Percentiles rank a stretch among this genome's conserved stretches.
Evolutionary conservation across 1,284 basidiomycete genomes (phyloP).

Genomic region (Ustilago loliicola): DNA sequence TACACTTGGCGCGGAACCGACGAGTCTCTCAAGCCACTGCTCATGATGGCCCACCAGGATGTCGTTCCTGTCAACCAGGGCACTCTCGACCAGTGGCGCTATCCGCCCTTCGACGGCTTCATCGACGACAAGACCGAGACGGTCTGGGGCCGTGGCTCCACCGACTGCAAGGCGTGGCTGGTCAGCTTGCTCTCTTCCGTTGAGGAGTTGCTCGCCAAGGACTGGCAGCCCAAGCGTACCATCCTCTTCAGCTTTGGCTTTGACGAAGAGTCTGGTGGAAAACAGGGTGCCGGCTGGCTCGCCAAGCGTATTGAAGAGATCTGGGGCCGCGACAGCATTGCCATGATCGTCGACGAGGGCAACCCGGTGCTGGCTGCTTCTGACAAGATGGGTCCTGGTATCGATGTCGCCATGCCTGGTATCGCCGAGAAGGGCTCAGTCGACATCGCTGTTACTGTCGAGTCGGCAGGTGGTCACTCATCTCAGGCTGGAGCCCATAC

Average conservation of each 20-base stretch:
- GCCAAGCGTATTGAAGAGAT: slow-evolving; percentile 50
- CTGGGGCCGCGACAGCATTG: slow-evolving; percentile 59
- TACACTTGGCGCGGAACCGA: slow-evolving; percentile 78
- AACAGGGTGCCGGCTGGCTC: slow-evolving; percentile 63
- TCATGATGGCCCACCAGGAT: slow-evolving; percentile 75
- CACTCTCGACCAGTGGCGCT: slow-evolving; percentile 73
- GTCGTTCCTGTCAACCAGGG: slow-evolving; percentile 74
- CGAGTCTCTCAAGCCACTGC: slow-evolving; percentile 76
- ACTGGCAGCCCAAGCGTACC: slow-evolving; percentile 71
- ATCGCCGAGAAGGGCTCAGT: slow-evolving; percentile 79
- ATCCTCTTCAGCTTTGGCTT: slow-evolving; percentile 79
- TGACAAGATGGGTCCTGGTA: slow-evolving; percentile 45
- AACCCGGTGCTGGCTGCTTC: slow-evolving; percentile 43
- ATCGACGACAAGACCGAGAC: slow-evolving; percentile 72
- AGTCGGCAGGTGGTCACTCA: slow-evolving; percentile 78
- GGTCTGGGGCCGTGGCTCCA: slow-evolving; percentile 73
- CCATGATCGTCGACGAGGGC: slow-evolving; percentile 67
- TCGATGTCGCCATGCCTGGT: slow-evolving; percentile 71
- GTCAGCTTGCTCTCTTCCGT: slow-evolving; percentile 73
- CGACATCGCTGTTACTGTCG: slow-evolving; percentile 55
- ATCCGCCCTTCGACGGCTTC: slow-evolving; percentile 73
- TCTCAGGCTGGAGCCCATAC: slow-evolving; percentile 69
- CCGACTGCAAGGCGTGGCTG: slow-evolving; percentile 72
- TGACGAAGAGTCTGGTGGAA: slow-evolving; percentile 76
- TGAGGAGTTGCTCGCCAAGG: slow-evolving; percentile 72